Evolutionary conservation across 306 rosid species (phyloP).

Genomic region (Trifolium repens): DNA sequence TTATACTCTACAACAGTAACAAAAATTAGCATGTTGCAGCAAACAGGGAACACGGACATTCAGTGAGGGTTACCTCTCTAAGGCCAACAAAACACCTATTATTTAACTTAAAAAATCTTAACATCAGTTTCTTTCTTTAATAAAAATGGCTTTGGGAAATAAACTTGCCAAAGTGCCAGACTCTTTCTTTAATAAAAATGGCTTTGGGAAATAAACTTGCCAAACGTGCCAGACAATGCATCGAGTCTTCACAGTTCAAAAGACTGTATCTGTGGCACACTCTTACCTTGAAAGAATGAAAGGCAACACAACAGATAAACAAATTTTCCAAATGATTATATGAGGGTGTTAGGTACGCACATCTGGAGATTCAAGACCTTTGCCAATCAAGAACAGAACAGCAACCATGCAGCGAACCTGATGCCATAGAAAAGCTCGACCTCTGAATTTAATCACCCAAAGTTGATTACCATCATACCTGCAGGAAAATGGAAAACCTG

Average conservation of each 20-base stretch:
- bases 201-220: constrained; percentile 24
- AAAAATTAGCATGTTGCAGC: constrained; percentile 3
- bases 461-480: constrained; percentile 77
- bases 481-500: constrained; percentile 41
- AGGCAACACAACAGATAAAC: constrained; percentile 3
- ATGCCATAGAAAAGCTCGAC: constrained; percentile 97
- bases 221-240: constrained; percentile 3
- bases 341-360: constrained; percentile 54
- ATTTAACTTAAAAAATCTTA: constrained; percentile 21
- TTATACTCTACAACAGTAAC: neutral
- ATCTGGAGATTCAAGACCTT: constrained; percentile 85
- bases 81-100: constrained; percentile 8
- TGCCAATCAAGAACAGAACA: constrained; percentile 82
- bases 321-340: constrained; percentile 30
- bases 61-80: neutral
- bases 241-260: constrained; percentile 22
- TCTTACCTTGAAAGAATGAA: constrained; percentile 17
- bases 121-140: constrained; percentile 4
- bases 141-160: constrained; percentile 15
- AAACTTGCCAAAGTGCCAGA: constrained; percentile 21
- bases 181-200: constrained; percentile 16
- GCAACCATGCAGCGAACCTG: constrained; percentile 97
- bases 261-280: neutral
- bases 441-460: constrained; percentile 76
- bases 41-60: constrained; percentile 10